Evolutionary conservation across 176 grass and related monocot species (phyloP), one percentile per base, ranked within the genome.

Genomic region (Pontederia crassipes): DNA sequence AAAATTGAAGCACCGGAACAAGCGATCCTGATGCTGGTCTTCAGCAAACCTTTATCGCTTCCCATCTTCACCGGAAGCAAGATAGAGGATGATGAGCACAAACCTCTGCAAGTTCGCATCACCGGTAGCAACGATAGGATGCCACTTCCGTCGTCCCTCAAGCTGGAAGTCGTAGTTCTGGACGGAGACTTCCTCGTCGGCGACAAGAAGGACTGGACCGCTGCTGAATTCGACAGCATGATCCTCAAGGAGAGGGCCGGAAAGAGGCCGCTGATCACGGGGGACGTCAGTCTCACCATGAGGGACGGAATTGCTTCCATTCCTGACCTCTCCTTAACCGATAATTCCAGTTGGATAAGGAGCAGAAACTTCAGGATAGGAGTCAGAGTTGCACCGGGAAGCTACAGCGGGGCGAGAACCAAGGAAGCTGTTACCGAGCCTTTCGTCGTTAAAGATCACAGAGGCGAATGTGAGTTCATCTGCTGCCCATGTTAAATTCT

Each of bases 1-100:
- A 59, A 40, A 50, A 50, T 67, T 13, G 67, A 68, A 17, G 66
- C 78, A 2, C 32, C 45, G 0, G 57, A 66, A 46, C 73, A 46
- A 1, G 54, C 88, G 8, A 11, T 55, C 56, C 67, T 67, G 72
- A 85, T 49, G 61, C 77, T 99, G 32, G 70, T 65, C 27, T 99
- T 99, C 80, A 74, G 52, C 3, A 27, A 4, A 4, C 72, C 50
- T 8, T 88, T 82, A 4, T 1, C 1, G 0, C 52, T 28, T 1
- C 88, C 94, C 8, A 81, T 99, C 60, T 99, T 89, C 75, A 99
- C 88, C 0, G 82, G 94, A 18, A 89, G 79, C 79, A 99, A 79
- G 74, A 80, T 99, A 13, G 85, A 93, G 49, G 88, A 63, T 68
- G 4, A 0, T 8, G 45, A 75, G 15, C 57, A 71, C 12, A 46